Base-by-base conservation (phyloP, 2,329 filamentous ascomycete genomes). In the Tolypocladium guangdongense region DNA sequence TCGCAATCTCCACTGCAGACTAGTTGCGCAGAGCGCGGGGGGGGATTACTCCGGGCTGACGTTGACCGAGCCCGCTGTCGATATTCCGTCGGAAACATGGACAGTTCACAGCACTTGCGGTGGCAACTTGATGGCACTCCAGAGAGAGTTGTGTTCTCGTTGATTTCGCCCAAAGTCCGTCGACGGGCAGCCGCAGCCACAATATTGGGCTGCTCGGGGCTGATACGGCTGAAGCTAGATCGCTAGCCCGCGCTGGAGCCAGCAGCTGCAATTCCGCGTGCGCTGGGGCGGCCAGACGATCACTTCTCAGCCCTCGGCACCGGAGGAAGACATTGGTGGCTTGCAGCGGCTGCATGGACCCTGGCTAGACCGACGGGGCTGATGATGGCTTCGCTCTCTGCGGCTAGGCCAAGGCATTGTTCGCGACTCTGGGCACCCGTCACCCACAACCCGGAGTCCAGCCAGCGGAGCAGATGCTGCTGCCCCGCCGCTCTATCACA, bases 331-430 rank as follows among this genome's bases (percentile, higher is more conserved):
- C 46, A 32, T 35, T 36, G 27, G 51, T 41, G 45, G 45, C 43
- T 37, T 36, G 30, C 24, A n/a, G 43, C 43, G 22, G 27, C 43
- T 46, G 43, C 27, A 20, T 30, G 41, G 16, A 32, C 43, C 51
- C 46, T 53, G 51, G 51, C 51, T 49, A 49, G 45, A 8, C 39
- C 20, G 16, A 18, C 22, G 36, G 33, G 45, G 51, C 51, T 53
- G 51, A 53, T 22, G 20, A 39, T 49, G 32, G 24, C 51, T 39
- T 52, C 32, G 16, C 41, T 10, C 4, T 52, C 43, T 51, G 27
- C 24, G 49, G 30, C 37, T 51, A 43, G 37, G 14, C 37, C 30
- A 4, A 43, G 49, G 37, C 37, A 35, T 37, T 24, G 35, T 22
- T 50, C 22, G 7, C 41, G 36, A 24, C 35, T 24, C 20, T 38